These are phyloP conservation scores for Nidularia pulvinata DNA, from an alignment of 768 basidiomycete species.

Conservation along the genomic window DNA sequence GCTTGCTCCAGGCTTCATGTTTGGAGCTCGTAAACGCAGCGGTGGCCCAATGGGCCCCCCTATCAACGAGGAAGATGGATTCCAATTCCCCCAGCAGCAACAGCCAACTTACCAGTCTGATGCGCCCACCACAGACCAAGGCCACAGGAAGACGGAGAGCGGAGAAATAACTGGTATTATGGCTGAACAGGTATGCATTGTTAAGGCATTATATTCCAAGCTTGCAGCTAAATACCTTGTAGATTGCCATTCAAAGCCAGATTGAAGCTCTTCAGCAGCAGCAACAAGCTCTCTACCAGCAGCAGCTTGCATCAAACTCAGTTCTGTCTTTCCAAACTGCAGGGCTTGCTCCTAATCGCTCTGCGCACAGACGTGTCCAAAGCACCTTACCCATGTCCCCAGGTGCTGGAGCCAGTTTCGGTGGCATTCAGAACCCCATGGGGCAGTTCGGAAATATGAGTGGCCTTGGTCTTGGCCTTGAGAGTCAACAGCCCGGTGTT, in stretches of 20 bases:
- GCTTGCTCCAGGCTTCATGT: constrained; percentile 90
- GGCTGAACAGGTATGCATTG: constrained; percentile 90
- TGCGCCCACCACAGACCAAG: constrained; percentile 24
- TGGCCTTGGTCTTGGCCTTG: constrained; percentile 56
- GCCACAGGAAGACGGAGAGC: constrained; percentile 59
- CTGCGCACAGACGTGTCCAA: constrained; percentile 80
- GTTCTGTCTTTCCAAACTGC: constrained; percentile 80
- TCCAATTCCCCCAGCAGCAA: constrained; percentile 82
- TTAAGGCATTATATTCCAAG: neutral
- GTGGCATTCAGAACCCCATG: constrained; percentile 55
- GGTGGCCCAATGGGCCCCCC: constrained; percentile 64
- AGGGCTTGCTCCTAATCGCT: constrained; percentile 65
- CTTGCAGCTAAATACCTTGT: neutral
- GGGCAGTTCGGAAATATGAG: constrained; percentile 62
- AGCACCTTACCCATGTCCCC: constrained; percentile 72
- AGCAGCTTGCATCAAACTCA: constrained; percentile 86
- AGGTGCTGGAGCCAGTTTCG: constrained; percentile 41
- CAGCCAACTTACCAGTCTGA: constrained; percentile 23
- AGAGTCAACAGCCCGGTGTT: constrained; percentile 62
- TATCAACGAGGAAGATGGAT: constrained; percentile 83
- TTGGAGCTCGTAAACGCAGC: constrained; percentile 67
- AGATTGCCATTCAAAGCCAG: constrained; percentile 90
- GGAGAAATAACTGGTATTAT: constrained; percentile 88
- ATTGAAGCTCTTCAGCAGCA: constrained; percentile 91
- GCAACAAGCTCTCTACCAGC: constrained; percentile 88